Evolutionary conservation across 2,329 filamentous ascomycete species (phyloP).

Genomic region (Trichoderma atroviride): DNA sequence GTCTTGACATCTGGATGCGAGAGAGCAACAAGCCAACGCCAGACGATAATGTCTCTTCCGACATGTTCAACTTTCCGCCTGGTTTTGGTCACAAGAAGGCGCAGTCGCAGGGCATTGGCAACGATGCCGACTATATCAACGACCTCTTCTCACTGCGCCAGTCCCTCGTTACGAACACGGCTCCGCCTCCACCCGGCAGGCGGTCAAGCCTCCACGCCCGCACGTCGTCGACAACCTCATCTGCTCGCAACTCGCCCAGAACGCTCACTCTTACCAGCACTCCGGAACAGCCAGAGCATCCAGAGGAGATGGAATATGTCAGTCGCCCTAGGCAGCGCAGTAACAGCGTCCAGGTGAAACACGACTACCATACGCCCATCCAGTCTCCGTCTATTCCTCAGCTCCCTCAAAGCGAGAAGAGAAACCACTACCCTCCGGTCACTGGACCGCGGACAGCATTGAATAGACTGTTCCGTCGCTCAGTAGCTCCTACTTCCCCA

Average conservation of each 20-base stretch:
- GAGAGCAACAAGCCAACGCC: conserved; percentile 51
- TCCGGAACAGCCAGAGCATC: conserved; percentile 27
- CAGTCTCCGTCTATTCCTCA: conserved; percentile 30
- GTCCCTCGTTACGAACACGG: conserved; percentile 42
- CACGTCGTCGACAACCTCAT: conserved; percentile 41
- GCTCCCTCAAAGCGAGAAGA: conserved; percentile 37
- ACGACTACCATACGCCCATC: conserved; percentile 34
- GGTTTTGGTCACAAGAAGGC: conserved; percentile 47
- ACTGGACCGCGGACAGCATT: conserved; percentile 48
- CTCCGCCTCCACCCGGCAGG: conserved; percentile 53
- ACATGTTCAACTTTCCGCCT: conserved; percentile 58
- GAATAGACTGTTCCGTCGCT: conserved; percentile 56
- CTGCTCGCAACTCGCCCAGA: conserved; percentile 15
- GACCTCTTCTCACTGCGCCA: conserved; percentile 50
- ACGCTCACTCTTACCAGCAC: conserved; percentile 30
- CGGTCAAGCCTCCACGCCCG: conserved; percentile 57
- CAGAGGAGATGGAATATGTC: conserved; percentile 29
- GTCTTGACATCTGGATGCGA: conserved; percentile 61
- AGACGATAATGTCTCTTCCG: conserved; percentile 47
- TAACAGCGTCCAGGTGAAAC: conserved; percentile 37
- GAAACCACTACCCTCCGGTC: conserved; percentile 55
- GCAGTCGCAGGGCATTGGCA: conserved; percentile 31
- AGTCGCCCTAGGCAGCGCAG: conserved; percentile 33
- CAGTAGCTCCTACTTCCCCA: conserved; percentile 44
- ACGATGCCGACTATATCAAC: conserved; percentile 47